phyloP scores from a whole-genome alignment of 768 basidiomycete genomes.

The Russula griseocarnosa region DNA sequence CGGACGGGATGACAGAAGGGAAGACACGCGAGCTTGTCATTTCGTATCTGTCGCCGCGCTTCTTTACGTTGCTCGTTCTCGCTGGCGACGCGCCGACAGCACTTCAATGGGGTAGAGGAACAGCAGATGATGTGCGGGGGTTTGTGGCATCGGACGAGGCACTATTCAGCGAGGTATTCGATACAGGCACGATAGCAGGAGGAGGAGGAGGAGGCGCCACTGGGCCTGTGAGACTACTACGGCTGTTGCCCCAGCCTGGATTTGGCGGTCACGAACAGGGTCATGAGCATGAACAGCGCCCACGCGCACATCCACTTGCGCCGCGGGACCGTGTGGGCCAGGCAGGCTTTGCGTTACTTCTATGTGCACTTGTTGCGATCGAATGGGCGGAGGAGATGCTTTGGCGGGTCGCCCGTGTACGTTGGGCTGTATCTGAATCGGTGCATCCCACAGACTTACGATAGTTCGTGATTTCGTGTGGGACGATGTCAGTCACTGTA shows the following conservation, averaged over 20 bases:
- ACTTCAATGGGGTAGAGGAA: background rate
- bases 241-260: background rate
- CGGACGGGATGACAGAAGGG: background rate
- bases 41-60: constrained; percentile 43
- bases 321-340: background rate
- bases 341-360: background rate
- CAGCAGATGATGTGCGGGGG: background rate
- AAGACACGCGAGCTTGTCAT: constrained; percentile 29
- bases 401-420: constrained; percentile 3
- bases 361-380: background rate
- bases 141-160: constrained; percentile 9
- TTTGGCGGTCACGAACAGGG: background rate
- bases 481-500: no score
- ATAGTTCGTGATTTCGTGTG: no score
- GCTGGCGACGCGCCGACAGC: background rate
- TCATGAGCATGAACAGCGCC: background rate
- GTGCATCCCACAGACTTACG: no score
- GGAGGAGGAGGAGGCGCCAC: no score
- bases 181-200: background rate
- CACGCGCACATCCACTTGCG: background rate
- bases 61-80: constrained; percentile 39
- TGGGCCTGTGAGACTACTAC: background rate
- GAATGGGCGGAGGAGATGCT: constrained; percentile 9
- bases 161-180: constrained; percentile 5
- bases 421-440: background rate